Percentiles rank a stretch among this genome's conserved stretches.
Conservation (phyloP, 805 yeast genomes). For the Candida insectalens region DNA sequence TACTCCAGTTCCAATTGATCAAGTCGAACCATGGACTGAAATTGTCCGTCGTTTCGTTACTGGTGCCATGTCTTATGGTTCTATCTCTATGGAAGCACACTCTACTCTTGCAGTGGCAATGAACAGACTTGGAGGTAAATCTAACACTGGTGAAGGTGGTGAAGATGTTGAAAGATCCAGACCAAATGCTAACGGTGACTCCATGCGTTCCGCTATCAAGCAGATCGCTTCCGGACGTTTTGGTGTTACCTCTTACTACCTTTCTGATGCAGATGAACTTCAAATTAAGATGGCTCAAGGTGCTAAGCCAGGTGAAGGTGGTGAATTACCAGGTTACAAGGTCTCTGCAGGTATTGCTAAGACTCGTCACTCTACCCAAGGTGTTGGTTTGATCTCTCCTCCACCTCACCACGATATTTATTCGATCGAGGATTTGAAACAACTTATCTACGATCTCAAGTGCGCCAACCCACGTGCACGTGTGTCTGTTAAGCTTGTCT, state of each 20-base stretch:
- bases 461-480: conserved; percentile 96
- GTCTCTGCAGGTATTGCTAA: conserved; percentile 83
- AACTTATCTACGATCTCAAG: conserved; percentile 90
- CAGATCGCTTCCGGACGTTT: conserved; percentile 97
- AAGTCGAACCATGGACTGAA: conserved; percentile 99
- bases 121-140: conserved; percentile 96
- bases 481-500: conserved; percentile 90
- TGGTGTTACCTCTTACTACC: conserved; percentile 92
- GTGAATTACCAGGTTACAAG: conserved; percentile 93
- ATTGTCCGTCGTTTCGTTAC: conserved; percentile 94
- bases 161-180: conserved; percentile 89
- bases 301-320: conserved; percentile 99
- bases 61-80: conserved; percentile 99
- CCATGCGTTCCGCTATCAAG: conserved; percentile 98
- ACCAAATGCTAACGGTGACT: conserved; percentile 79
- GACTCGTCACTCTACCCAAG: conserved; percentile 93
- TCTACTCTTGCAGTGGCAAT: conserved; percentile 96
- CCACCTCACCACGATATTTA: conserved; percentile 99
- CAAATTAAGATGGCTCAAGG: conserved; percentile 99
- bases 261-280: conserved; percentile 93
- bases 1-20: conserved; percentile 82
- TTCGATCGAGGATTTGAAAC: conserved; percentile 96
- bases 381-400: conserved; percentile 94
- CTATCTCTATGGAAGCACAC: conserved; percentile 97
- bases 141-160: conserved; percentile 99